Conservation (phyloP, 495 filamentous ascomycete genomes). For the Penicillium lividum region DNA sequence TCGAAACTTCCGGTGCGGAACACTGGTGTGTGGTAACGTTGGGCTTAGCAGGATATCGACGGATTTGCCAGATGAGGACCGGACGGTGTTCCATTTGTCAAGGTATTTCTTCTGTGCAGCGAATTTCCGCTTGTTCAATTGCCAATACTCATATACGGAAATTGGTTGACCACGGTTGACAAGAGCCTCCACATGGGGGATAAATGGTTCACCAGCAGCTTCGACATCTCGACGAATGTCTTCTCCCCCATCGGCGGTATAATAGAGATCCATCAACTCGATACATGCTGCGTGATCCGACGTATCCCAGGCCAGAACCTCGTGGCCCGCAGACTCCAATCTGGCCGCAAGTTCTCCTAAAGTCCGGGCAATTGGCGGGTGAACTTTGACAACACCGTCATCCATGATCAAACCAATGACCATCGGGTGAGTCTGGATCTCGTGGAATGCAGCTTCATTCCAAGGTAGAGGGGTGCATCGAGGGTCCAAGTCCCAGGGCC, state of each 20-base stretch:
- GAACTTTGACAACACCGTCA: constrained; percentile 51
- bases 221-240: constrained; percentile 52
- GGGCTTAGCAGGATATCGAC: constrained; percentile 66
- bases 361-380: constrained; percentile 49
- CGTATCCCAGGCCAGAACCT: constrained; percentile 49
- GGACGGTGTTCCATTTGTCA: constrained; percentile 52
- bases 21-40: constrained; percentile 47
- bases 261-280: constrained; percentile 51
- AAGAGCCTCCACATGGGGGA: constrained; percentile 50
- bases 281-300: constrained; percentile 46
- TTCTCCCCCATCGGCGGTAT: constrained; percentile 56
- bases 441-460: constrained; percentile 40
- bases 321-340: constrained; percentile 45
- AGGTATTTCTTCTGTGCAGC: constrained; percentile 56
- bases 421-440: constrained; percentile 42
- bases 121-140: constrained; percentile 54
- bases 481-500: constrained; percentile 50
- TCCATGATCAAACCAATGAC: constrained; percentile 51
- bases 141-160: constrained; percentile 57
- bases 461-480: constrained; percentile 49
- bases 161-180: constrained; percentile 52
- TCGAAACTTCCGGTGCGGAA: constrained; percentile 48
- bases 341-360: constrained; percentile 37
- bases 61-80: constrained; percentile 47
- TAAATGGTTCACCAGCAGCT: constrained; percentile 52